A percentile compares a stretch with the other conserved stretches of the same genome.
Conservation (phyloP, 495 filamentous ascomycete species). For the Neurospora tetrasperma region DNA sequence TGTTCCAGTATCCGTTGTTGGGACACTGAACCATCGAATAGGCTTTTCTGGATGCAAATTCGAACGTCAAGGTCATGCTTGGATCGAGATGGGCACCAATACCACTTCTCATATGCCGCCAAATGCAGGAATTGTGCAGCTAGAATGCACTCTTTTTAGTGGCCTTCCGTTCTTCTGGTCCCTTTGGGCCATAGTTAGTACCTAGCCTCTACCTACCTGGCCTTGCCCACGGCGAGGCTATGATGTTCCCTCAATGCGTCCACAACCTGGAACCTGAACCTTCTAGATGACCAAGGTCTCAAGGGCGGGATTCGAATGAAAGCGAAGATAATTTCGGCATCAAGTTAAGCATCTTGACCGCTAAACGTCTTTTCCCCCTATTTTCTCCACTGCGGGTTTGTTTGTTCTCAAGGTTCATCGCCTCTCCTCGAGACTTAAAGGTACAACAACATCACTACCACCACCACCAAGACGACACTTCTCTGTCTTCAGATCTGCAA, state of each 20-base stretch:
- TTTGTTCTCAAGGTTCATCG: neutral
- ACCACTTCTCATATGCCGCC: neutral
- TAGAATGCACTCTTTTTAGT: neutral
- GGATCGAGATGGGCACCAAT: neutral
- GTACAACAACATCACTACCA: neutral
- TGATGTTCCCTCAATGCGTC: neutral
- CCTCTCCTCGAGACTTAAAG: neutral
- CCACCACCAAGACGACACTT: neutral
- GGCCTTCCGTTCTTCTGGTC: neutral
- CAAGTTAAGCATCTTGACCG: neutral
- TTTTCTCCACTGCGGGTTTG: neutral
- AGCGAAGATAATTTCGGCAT: neutral
- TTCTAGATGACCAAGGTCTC: neutral
- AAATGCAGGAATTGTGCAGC: neutral
- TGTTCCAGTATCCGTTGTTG: neutral
- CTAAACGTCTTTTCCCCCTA: neutral
- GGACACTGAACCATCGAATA: neutral
- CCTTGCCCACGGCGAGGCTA: neutral
- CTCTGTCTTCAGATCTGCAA: neutral
- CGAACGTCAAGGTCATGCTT: neutral
- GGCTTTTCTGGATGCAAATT: neutral
- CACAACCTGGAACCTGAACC: neutral
- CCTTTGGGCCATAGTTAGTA: neutral
- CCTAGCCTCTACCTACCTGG: neutral
- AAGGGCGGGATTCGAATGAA: neutral